phyloP scores from a whole-genome alignment of 2,329 filamentous ascomycete genomes.

The Huntiella bhutanensis region DNA sequence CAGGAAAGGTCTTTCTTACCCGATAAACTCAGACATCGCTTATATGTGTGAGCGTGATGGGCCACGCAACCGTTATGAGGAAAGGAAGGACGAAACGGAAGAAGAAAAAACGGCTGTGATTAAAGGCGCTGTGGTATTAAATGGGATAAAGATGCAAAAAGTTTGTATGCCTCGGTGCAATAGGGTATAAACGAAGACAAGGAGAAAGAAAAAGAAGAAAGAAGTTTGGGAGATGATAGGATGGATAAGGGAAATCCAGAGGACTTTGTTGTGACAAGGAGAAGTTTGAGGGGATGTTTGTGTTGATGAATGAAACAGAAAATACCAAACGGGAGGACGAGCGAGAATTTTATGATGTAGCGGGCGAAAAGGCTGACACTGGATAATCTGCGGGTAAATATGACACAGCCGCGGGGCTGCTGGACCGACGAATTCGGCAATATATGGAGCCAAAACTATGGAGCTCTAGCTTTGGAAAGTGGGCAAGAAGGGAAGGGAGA shows the following conservation, averaged over 20 bases:
- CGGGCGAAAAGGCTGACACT: slow-evolving; percentile 6
- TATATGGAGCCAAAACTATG: slow-evolving; percentile 1
- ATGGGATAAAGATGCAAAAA: slow-evolving; percentile 3
- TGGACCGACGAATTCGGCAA: not conserved
- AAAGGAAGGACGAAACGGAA: slow-evolving; percentile 12
- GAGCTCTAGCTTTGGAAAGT: not conserved
- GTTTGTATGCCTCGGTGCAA: no score
- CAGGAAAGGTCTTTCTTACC: slow-evolving; percentile 23
- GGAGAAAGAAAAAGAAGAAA: slow-evolving; percentile 1
- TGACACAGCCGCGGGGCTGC: slow-evolving; percentile 1
- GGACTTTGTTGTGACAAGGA: not conserved
- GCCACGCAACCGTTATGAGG: slow-evolving; percentile 21
- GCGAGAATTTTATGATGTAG: not conserved
- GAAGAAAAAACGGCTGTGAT: slow-evolving; percentile 7
- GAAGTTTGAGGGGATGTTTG: not conserved
- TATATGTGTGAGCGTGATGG: slow-evolving; percentile 21
- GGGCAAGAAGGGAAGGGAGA: not conserved
- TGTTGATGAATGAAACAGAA: slow-evolving; percentile 2
- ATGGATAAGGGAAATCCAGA: not conserved
- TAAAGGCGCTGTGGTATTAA: slow-evolving; percentile 2
- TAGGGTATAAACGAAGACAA: not conserved
- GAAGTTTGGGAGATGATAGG: not conserved
- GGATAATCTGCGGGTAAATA: slow-evolving; percentile 9
- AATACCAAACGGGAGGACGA: not conserved
- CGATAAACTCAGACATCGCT: slow-evolving; percentile 41